Conservation (phyloP, 495 filamentous ascomycete species). For the Choiromyces venosus region DNA sequence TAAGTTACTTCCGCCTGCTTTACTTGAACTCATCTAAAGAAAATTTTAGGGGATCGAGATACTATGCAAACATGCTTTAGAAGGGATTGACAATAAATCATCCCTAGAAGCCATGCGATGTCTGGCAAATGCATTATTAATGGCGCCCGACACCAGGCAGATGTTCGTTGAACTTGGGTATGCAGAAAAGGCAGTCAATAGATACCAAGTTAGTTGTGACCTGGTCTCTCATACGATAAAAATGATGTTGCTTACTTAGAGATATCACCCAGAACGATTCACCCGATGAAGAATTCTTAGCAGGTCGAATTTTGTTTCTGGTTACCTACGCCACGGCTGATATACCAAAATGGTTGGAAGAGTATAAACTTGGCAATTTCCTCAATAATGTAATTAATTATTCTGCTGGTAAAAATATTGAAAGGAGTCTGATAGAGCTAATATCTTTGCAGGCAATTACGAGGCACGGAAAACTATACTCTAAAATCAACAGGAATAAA, state of each 20-base stretch:
- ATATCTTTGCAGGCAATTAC: constrained; percentile 54
- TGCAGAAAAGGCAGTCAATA: constrained; percentile 62
- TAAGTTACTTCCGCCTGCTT: constrained; percentile 41
- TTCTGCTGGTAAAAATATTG: background rate
- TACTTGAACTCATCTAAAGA: background rate
- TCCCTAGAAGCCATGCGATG: constrained; percentile 76
- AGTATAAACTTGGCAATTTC: constrained; percentile 63
- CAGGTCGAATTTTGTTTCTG: constrained; percentile 75
- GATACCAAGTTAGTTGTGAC: constrained; percentile 54
- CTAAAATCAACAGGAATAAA: constrained; percentile 44
- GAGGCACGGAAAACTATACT: constrained; percentile 60
- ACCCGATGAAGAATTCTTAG: constrained; percentile 81
- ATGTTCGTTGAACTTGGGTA: constrained; percentile 75
- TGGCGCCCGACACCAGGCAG: constrained; percentile 66
- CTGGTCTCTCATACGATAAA: background rate
- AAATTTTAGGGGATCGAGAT: constrained; percentile 64
- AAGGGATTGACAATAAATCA: constrained; percentile 50
- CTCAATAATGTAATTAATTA: constrained; percentile 53
- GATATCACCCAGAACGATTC: constrained; percentile 54
- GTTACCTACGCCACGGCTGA: constrained; percentile 76
- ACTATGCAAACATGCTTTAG: constrained; percentile 66
- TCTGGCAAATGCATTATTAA: constrained; percentile 78
- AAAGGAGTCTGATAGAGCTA: constrained; percentile 11
- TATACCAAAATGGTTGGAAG: constrained; percentile 61
- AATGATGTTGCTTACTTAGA: constrained; percentile 15